Conservation (phyloP, 805 yeast genomes). For the Debaryomyces maramus region DNA sequence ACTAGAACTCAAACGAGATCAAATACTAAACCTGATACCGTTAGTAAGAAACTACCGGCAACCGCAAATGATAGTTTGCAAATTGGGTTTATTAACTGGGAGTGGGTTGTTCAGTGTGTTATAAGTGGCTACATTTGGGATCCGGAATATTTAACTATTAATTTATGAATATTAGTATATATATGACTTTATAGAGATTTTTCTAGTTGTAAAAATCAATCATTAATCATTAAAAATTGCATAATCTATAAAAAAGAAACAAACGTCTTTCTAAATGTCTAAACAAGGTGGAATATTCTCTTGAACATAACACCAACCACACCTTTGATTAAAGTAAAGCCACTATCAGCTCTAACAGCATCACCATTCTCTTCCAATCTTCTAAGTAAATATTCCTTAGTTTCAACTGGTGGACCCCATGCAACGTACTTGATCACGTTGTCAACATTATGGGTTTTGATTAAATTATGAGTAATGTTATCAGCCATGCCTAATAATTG, state of each 20-base stretch:
- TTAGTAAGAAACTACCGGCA: background rate
- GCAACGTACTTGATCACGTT: constrained; percentile 93
- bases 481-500: constrained; percentile 97
- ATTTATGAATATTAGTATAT: no score
- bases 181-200: background rate
- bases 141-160: constrained; percentile 8
- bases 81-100: constrained; percentile 51
- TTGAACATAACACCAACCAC: constrained; percentile 32
- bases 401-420: constrained; percentile 96
- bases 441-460: constrained; percentile 59
- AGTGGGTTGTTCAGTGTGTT: constrained; percentile 66
- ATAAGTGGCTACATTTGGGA: constrained; percentile 41
- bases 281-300: constrained; percentile 18
- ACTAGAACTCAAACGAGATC: constrained; percentile 4
- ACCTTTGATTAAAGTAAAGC: constrained; percentile 68
- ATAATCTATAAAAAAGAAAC: background rate
- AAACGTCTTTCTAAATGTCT: background rate
- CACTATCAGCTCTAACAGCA: constrained; percentile 82
- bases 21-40: constrained; percentile 3
- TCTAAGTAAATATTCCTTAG: constrained; percentile 84
- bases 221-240: background rate
- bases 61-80: background rate
- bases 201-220: background rate
- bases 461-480: constrained; percentile 74
- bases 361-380: constrained; percentile 95